Evolutionary conservation across 495 filamentous ascomycete genomes (phyloP), one percentile per base, ranked within the genome.

Genomic region (Pyronema omphalodes): DNA sequence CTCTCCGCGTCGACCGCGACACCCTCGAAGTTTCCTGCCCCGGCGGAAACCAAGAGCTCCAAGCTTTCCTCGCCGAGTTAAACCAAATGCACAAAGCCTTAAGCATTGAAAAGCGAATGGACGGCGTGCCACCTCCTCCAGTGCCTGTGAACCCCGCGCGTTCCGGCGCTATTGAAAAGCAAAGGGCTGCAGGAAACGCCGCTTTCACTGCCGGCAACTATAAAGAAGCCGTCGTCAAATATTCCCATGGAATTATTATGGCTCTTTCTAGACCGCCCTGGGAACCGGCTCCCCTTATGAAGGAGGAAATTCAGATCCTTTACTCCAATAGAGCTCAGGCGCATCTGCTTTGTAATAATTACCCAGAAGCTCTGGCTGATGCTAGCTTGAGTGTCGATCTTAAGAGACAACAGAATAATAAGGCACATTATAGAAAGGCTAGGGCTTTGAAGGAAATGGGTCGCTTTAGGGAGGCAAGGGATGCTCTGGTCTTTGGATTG

Each of bases 311-410:
- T 15, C 72, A 81, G 11, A 75, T 73, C 1, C 68, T 96, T 58
- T 93, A 84, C 67, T 75, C 79, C 50, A 94, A 95, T 67, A 76
- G 93, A 17, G 88, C 88, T 46, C 88, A 95, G 76, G 85, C 86
- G 56, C 74, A 88, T 60, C 93, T 95, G 80, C 80, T 74, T 2
- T 64, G 80, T 66, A 73, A 75, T 68, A 71, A 73, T 44, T 98
- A 88, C 88, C 71, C 83, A 5, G 86, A 91, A 73, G 91, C 74
- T 3, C 73, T 82, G 18, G 70, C 81, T 3, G 91, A 98, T 71
- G 85, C 84, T n/a, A 80, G 87, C 71, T 71, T 73, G 5, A 89
- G 83, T 62, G 83, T 94, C n/a, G 89, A 94, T 70, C 77, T 83
- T 53, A 94, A 93, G 78, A 72, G 78, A 51, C 71, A 76, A 43